Evolutionary conservation across 129 eudicot species (phyloP), one percentile per base, ranked within the genome.

Genomic region (Flaveria sonorensis): DNA sequence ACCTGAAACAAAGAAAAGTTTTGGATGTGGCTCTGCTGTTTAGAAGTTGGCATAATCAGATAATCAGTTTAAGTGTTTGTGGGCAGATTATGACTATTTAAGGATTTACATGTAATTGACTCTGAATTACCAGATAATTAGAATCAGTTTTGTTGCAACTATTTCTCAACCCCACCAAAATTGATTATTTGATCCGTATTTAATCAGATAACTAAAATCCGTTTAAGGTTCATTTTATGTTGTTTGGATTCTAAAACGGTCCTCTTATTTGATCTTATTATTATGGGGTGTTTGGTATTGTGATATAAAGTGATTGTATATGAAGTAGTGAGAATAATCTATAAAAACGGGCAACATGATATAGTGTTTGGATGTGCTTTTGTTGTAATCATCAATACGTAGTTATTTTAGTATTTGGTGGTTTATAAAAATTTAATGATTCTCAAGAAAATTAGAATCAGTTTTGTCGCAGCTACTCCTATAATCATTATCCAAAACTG

Each of bases 1-100:
- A 79, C 99, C 98, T 92, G 85, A 73, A 59, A 39, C 50, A 53
- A 23, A 47, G 46, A 3, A 48, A 18, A 61, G 48, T 23, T 66
- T 66, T 66, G 50, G 28, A 39, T 11, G 15, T 18, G 50, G 28
- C 40, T 66, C 28, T 66, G 51, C 51, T 40, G 16, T 43, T 1
- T 73, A 47, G 60, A 48, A 48, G 74, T 14, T 14, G 5, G 59
- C 23, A 26, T 57, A 52, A 53, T 72, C 20, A 72, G 46, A 71
- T 48, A 10, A n/a, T 71, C 42, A 46, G 64, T 71, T 28, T 71
- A 28, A 52, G 76, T n/a, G 76, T 71, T 16, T 39, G 28, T 24
- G n/a, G 52, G 30, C 16, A 73, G 3, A 30, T 3, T 3, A 20
- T 1, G 1, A 39, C 14, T 12, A 73, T 6, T 5, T 2, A 53